A percentile compares a stretch with the other conserved stretches of the same genome.
These are phyloP conservation scores for Ochromonas danica DNA, from an alignment of 108 stramenopile species.

Conservation along the genomic window DNA sequence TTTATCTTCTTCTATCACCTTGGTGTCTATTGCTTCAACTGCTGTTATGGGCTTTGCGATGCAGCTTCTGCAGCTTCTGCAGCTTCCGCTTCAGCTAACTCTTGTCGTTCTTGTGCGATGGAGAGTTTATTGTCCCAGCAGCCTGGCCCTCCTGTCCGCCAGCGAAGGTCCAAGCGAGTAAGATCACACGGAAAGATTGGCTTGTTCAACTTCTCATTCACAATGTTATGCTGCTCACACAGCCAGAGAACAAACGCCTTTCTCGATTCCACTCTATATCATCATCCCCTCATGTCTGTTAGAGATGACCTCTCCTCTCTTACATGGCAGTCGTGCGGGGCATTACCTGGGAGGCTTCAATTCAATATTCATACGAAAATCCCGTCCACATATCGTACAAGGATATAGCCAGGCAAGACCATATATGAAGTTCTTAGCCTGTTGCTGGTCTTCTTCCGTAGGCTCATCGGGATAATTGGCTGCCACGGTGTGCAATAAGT, in stretches of 20 bases:
- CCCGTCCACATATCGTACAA: conserved; percentile 58
- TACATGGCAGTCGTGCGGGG: neutral
- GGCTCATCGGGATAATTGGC: conserved; percentile 61
- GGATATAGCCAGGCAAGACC: conserved; percentile 54
- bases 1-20: too few species aligned
- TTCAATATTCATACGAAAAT: conserved; percentile 45
- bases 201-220: conserved; percentile 58
- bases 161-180: conserved; percentile 42
- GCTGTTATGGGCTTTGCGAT: too few species aligned
- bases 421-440: conserved; percentile 38
- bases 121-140: conserved; percentile 22
- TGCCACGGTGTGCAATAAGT: conserved; percentile 56
- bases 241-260: conserved; percentile 43
- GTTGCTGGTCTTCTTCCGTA: conserved; percentile 38
- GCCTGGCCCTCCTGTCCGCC: conserved; percentile 45
- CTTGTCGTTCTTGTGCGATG: too few species aligned
- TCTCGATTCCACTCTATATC: conserved; percentile 41
- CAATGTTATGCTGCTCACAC: conserved; percentile 56
- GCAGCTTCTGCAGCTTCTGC: too few species aligned
- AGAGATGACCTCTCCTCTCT: neutral
- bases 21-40: too few species aligned
- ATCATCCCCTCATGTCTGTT: neutral
- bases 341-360: conserved; percentile 46
- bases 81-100: too few species aligned
- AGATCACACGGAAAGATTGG: conserved; percentile 43